These are phyloP conservation scores for Aphanomyces astaci DNA, from an alignment of 352 stramenopile genomes.

Conservation along the genomic window DNA sequence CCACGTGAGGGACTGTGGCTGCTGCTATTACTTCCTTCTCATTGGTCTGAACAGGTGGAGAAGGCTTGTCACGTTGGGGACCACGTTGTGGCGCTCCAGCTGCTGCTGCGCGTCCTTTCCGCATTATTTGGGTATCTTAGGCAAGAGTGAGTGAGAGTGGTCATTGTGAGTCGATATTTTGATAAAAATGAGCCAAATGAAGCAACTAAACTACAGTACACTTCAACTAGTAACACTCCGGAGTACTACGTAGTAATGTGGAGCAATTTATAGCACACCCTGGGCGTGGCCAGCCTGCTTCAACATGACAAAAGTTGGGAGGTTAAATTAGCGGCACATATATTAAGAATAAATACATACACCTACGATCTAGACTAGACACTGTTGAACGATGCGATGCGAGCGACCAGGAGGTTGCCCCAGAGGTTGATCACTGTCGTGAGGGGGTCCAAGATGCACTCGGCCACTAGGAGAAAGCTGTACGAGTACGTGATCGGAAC, in stretches of 20 bases:
- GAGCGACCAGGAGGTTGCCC: slow-evolving; percentile 7
- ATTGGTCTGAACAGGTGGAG: too few relatives aligned
- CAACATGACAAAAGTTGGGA: not conserved
- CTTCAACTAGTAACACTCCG: too few relatives aligned
- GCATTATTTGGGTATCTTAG: not conserved
- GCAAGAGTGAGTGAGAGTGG: not conserved
- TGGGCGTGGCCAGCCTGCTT: too few relatives aligned
- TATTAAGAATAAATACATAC: not conserved
- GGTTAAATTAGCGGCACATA: too few relatives aligned
- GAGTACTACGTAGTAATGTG: too few relatives aligned
- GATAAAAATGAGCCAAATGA: too few relatives aligned
- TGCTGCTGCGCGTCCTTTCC: not conserved
- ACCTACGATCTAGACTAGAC: not conserved
- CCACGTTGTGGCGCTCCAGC: too few relatives aligned
- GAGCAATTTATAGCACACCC: too few relatives aligned
- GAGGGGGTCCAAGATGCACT: slow-evolving; percentile 7
- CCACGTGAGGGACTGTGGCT: not conserved
- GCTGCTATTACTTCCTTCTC: not conserved
- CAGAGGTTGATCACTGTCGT: not conserved
- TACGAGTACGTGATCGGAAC: not conserved
- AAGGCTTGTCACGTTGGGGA: too few relatives aligned
- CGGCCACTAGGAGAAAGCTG: not conserved
- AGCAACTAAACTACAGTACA: too few relatives aligned
- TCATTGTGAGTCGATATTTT: too few relatives aligned
- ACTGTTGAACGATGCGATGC: not conserved